Evolutionary conservation across 1,284 basidiomycete species (phyloP).

Genomic region (Phlebopus sp.): DNA sequence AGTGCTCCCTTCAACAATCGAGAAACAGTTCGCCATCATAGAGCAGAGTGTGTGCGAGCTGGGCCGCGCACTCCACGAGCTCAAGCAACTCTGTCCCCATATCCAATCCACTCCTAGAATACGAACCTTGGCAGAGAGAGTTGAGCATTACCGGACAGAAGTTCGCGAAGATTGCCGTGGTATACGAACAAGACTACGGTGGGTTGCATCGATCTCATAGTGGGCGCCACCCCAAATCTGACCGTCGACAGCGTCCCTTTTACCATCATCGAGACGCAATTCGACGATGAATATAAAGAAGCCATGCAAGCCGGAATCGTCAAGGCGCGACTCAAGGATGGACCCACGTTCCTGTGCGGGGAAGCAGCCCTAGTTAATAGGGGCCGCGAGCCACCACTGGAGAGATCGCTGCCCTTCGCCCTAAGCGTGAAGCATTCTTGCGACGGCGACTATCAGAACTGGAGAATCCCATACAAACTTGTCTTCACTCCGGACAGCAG

Average conservation of each 20-base stretch:
- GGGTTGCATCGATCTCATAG: not conserved
- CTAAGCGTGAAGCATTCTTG: not conserved
- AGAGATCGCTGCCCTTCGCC: not conserved
- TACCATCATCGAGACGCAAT: not conserved
- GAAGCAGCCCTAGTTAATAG: not conserved
- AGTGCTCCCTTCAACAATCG: not conserved
- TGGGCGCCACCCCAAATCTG: not conserved
- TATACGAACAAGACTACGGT: conserved; percentile 1
- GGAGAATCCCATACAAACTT: conserved; percentile 2
- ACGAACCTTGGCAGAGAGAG: not conserved
- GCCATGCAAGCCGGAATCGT: not conserved
- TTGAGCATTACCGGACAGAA: not conserved
- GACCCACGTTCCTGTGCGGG: not conserved
- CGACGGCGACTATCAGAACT: not conserved
- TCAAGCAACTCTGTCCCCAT: conserved; percentile 2
- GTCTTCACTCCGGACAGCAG: conserved; percentile 5
- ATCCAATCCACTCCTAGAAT: conserved; percentile 1
- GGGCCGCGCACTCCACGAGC: not conserved
- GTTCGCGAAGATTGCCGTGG: not conserved
- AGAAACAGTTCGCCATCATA: conserved; percentile 1
- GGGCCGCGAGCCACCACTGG: not conserved
- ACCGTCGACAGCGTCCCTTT: not conserved
- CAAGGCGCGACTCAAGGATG: not conserved
- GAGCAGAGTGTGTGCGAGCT: not conserved
- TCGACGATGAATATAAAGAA: not conserved